These are phyloP conservation scores for Aspergillus pseudoglaucus DNA, from an alignment of 2,329 filamentous ascomycete genomes.

Conservation along the genomic window DNA sequence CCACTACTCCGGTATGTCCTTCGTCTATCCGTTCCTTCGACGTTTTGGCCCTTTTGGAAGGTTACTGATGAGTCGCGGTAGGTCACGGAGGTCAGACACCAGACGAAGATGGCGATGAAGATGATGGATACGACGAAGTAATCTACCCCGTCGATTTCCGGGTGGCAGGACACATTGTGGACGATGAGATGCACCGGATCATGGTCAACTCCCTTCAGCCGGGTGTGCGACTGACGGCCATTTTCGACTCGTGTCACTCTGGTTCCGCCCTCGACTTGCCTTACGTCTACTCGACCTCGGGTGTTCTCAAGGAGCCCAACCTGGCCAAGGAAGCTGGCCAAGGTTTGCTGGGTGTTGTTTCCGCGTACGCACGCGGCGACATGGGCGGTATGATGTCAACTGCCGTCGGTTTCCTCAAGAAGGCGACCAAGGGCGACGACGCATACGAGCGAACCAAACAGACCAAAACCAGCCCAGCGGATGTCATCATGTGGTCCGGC, in stretches of 20 bases:
- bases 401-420: conserved; percentile 81
- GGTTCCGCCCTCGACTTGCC: conserved; percentile 61
- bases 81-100: conserved; percentile 71
- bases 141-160: conserved; percentile 73
- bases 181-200: conserved; percentile 71
- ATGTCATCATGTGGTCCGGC: conserved; percentile 97
- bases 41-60: neutral
- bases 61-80: conserved; percentile 19
- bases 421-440: conserved; percentile 71
- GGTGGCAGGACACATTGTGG: conserved; percentile 64
- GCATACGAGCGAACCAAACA: conserved; percentile 72
- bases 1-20: conserved; percentile 75
- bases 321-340: conserved; percentile 62
- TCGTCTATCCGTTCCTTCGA: neutral
- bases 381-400: conserved; percentile 72
- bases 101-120: conserved; percentile 68
- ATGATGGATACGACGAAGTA: conserved; percentile 70
- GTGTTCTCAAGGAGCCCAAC: conserved; percentile 63
- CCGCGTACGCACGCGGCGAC: conserved; percentile 76
- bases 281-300: conserved; percentile 61
- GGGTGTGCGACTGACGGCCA: conserved; percentile 70
- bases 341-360: conserved; percentile 60
- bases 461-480: conserved; percentile 88
- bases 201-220: conserved; percentile 71
- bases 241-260: conserved; percentile 64